Base-by-base conservation (phyloP, 305 asterid genomes). In the Euphrasia arctica region DNA sequence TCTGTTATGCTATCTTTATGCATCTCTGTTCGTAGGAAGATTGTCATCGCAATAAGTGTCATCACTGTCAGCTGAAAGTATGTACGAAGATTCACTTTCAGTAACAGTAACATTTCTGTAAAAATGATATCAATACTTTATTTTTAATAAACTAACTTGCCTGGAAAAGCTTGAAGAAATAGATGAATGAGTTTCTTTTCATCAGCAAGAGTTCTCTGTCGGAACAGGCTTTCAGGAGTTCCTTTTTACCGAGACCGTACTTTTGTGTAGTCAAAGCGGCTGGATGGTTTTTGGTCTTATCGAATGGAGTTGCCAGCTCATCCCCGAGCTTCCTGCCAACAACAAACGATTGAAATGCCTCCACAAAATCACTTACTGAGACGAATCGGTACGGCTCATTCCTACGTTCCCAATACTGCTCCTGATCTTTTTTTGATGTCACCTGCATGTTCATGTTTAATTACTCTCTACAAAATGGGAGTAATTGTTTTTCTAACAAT, bases 391-490 rank as follows among this genome's bases (percentile, higher is more conserved):
- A 89, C 1, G 90, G 90, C 69, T 80, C 84, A 65, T 84, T 82
- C 66, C 31, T 78, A 18, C 62, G 64, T 9, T 72, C 72, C 98
- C 98, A 91, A 64, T 89, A 89, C 63, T 91, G 97, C 72, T 70
- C 68, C 68, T 91, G 98, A 68, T 91, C 98, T 80, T 85, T 91
- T 78, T 78, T 77, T 7, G 98, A 91, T 6, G 98, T 91, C 60
- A 91, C 94, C 98, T 89, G 65, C 59, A 65, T 47, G 4, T 28
- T 22, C 10, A 48, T n/a, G 22, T 63, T 4, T 48, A 48, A 48
- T 48, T 13, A 4, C 18, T 48, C 18, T 4, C 12, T 45, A 45
- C 15, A 45, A 8, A 18, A 18, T 18, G 22, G 22, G 22, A 18
- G 22, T 18, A 18, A 18, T 18, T 18, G 22, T 31, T 41, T 41